Evolutionary conservation across 129 eudicot genomes (phyloP).

Genomic region (Ambrosia trifida): DNA sequence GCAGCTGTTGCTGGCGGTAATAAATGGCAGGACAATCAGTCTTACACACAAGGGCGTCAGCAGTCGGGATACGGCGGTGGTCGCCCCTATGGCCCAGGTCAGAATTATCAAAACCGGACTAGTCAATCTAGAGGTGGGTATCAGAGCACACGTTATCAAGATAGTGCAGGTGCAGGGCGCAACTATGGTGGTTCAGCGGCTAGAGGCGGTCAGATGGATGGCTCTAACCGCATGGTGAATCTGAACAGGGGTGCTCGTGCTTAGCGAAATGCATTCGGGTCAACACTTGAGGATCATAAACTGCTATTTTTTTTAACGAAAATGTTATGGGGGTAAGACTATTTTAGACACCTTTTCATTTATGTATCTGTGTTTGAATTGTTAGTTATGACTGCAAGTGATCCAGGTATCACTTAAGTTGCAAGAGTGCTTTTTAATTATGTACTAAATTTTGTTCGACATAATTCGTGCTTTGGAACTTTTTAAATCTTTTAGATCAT

Average conservation of each 20-base stretch:
- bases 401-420: neutral
- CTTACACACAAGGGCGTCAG: conserved; percentile 55
- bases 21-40: conserved; percentile 64
- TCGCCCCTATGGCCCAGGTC: conserved; percentile 41
- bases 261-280: conserved; percentile 15
- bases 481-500: no score
- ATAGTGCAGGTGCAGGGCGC: conserved; percentile 36
- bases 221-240: conserved; percentile 69
- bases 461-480: no score
- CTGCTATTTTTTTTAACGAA: neutral
- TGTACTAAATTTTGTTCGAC: no score
- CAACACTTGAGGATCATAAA: no score
- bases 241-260: conserved; percentile 58
- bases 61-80: conserved; percentile 49
- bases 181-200: conserved; percentile 40
- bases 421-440: neutral
- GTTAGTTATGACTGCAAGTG: conserved; percentile 8
- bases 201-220: conserved; percentile 61
- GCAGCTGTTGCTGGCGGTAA: conserved; percentile 56
- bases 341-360: conserved; percentile 9
- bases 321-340: conserved; percentile 1
- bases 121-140: conserved; percentile 51
- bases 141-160: conserved; percentile 46
- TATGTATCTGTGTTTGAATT: neutral
- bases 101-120: conserved; percentile 43